Base-by-base conservation (phyloP, 2,329 filamentous ascomycete genomes). In the Atkinsonella texensis region DNA sequence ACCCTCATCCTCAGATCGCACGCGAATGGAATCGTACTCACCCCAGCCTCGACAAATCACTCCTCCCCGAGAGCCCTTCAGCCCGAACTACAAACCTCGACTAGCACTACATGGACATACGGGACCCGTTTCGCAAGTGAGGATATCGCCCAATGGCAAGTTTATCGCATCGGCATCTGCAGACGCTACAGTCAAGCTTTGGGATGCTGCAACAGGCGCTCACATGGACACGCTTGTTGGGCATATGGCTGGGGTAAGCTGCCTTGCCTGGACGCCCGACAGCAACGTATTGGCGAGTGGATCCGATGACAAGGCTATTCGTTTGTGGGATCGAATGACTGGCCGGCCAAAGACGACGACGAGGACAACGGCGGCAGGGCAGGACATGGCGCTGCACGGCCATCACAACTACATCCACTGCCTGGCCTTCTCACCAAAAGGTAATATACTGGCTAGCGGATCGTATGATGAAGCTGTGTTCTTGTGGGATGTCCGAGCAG, bases 391-490 rank as follows among this genome's bases (percentile, higher is more conserved):
- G 5, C 74, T 97, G 57, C 75, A 86, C 23, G 91, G 93, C 2
- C 93, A 98, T 62, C 89, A 96, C 67, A 97, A 94, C 68, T 97
- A 97, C 68, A 84, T 98, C 33, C 95, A 95, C 69, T 89, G 85
- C 48, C 74, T 98, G 35, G 89, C 90, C 6, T 97, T 97, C 67
- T 91, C 88, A n/a, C 93, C 93, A 1, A 97, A 96, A 67, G 93
- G 93, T 23, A 98, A 98, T 63, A 95, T 97, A 64, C 79, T 98
- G 35, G 93, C 90, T 15, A 94, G 87, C 58, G 93, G 93, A 12
- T 94, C 87, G 57, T 97, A 96, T 68, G 93, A 98, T 59, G 93
- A 98, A 72, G 93, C 93, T 4, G 89, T 98, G 0, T 96, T 95
- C 57, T 70, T 98, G 5, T 98, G 93, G 93, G 93, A 98, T 66